Base-by-base conservation (phyloP, 768 basidiomycete genomes). In the Pleurotus djamor region DNA sequence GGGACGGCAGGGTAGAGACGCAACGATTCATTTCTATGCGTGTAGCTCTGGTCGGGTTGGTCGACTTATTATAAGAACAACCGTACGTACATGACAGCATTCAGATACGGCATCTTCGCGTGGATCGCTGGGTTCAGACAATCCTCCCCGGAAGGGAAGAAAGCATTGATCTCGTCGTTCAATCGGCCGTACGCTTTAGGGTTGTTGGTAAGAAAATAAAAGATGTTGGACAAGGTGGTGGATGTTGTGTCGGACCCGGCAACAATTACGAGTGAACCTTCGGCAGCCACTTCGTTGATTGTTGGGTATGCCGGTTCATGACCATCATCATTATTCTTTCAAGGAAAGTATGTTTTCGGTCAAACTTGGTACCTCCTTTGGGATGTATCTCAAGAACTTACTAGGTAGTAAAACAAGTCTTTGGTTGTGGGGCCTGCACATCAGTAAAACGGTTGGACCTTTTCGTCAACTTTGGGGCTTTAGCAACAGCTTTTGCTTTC, bases 181-280 rank as follows among this genome's bases (percentile, higher is more conserved):
- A 82, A 67, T 8, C 71, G 75, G 5, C 58, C 61, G 48, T 76
- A 75, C 32, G 65, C 65, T 1, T 66, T 68, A 2, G 76, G 79
- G 60, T 83, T 67, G 9, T 66, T 61, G 8, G 80, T 63, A 2
- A 83, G 64, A 57, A 69, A 71, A 57, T 69, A 82, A 49, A 83
- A 68, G 1, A 74, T 59, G 50, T 69, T 76, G 48, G 63, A 70
- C 5, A 83, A 63, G 1, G 71, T 72, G 5, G 71, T 72, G 5
- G 79, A 71, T 14, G 78, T 76, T 2, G 83, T 83, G 62, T 83
- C 83, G 16, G 80, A 71, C 12, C 83, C 83, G 8, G 80, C 82
- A 10, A 69, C 59, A 50, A 72, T 69, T 8, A 68, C 68, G 21
- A 82, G 70, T 3, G 69, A 58, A 14, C 71, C 70, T 34, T 79